Evolutionary conservation across 805 yeast genomes (phyloP).

Genomic region (Metschnikowia matae): DNA sequence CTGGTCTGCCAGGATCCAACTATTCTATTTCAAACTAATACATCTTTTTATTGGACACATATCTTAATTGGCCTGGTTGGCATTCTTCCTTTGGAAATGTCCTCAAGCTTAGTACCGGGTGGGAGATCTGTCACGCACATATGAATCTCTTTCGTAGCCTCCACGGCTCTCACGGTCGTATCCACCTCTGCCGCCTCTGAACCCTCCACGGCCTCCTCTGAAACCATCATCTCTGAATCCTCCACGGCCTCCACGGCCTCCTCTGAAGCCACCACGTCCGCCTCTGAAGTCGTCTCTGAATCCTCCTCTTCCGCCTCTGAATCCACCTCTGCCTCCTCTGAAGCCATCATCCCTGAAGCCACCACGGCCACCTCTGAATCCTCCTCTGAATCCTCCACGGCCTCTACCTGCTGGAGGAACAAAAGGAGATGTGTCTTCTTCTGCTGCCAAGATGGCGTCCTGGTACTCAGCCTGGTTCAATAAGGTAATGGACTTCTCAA

Average conservation of each 20-base stretch:
- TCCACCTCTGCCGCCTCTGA: constrained; percentile 38
- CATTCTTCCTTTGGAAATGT: neutral
- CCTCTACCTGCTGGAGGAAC: constrained; percentile 47
- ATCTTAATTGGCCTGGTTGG: constrained; percentile 4
- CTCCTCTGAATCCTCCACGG: constrained; percentile 43
- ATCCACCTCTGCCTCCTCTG: constrained; percentile 28
- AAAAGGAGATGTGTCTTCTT: constrained; percentile 68
- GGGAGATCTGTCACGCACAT: constrained; percentile 62
- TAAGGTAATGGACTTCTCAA: constrained; percentile 68
- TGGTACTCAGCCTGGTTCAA: constrained; percentile 69
- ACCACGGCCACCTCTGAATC: constrained; percentile 38
- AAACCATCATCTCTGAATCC: constrained; percentile 19
- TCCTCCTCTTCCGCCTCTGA: constrained; percentile 48
- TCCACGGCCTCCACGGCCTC: constrained; percentile 25
- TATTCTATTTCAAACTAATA: constrained; percentile 2
- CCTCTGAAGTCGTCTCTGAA: constrained; percentile 26
- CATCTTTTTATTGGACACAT: constrained; percentile 5
- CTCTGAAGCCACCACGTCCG: constrained; percentile 33
- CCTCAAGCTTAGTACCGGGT: constrained; percentile 51
- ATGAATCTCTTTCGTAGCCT: constrained; percentile 43
- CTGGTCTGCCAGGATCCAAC: neutral
- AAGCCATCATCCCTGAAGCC: constrained; percentile 30
- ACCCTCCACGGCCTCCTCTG: constrained; percentile 40
- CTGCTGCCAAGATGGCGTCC: constrained; percentile 67
- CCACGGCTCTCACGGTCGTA: constrained; percentile 47